These are phyloP conservation scores for Aspergillus pseudoviridinutans DNA, from an alignment of 2,329 filamentous ascomycete species.

Conservation along the genomic window DNA sequence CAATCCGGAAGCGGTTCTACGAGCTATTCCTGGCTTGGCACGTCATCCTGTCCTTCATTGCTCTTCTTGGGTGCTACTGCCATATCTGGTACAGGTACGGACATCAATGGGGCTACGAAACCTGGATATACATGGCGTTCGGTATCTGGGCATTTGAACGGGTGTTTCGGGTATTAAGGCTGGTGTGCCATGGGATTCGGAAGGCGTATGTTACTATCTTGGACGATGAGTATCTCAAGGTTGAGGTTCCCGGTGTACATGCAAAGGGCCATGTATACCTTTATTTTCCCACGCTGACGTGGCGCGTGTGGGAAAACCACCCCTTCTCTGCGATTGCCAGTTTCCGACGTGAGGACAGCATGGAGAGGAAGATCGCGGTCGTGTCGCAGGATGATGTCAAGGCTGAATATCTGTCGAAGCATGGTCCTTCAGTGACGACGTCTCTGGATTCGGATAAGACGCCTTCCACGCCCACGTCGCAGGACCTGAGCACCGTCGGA, in stretches of 20 bases:
- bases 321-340: constrained; percentile 2
- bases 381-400: background rate
- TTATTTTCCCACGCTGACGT: constrained; percentile 2
- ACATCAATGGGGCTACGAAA: constrained; percentile 45
- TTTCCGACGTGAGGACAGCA: background rate
- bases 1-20: constrained; percentile 26
- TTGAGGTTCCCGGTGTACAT: background rate
- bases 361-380: background rate
- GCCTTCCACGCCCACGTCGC: background rate
- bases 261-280: constrained; percentile 2
- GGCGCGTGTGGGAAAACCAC: constrained; percentile 6
- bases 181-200: background rate
- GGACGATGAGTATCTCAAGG: constrained; percentile 1
- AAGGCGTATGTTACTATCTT: background rate
- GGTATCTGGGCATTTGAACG: background rate
- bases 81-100: constrained; percentile 38
- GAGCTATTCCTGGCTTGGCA: constrained; percentile 35
- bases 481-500: background rate
- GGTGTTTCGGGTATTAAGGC: background rate
- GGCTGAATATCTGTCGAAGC: background rate
- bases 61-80: constrained; percentile 32
- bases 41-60: constrained; percentile 28
- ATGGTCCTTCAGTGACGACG: background rate
- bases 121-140: constrained; percentile 30
- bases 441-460: background rate